Percentiles rank a stretch among this genome's conserved stretches.
These are phyloP conservation scores for Astragalus glycyphyllos DNA, from an alignment of 306 rosid genomes.

Conservation along the genomic window DNA sequence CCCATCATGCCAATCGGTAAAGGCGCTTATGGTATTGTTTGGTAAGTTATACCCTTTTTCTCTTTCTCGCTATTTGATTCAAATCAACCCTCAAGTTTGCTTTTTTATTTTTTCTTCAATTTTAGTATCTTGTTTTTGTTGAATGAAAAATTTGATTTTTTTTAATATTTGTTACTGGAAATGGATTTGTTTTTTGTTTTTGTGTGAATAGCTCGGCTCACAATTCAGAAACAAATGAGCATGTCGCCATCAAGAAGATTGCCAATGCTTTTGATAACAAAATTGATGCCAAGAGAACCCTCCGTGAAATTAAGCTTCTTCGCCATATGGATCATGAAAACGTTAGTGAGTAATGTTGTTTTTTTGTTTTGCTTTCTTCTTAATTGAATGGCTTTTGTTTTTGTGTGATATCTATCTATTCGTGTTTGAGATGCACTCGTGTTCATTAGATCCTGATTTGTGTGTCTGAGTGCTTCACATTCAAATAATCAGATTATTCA, in stretches of 20 bases:
- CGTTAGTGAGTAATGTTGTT: constrained; percentile 58
- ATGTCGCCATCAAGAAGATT: constrained; percentile 93
- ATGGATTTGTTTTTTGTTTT: constrained; percentile 1
- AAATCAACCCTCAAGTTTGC: constrained; percentile 36
- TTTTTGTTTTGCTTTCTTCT: not conserved
- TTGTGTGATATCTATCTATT: constrained; percentile 7
- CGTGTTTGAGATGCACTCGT: constrained; percentile 12
- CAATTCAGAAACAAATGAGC: constrained; percentile 89
- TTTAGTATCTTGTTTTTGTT: not conserved
- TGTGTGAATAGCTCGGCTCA: constrained; percentile 65
- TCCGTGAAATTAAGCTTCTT: constrained; percentile 95
- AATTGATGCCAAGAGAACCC: constrained; percentile 97
- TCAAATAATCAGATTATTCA: not conserved
- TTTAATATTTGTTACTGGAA: constrained; percentile 13
- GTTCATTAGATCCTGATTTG: constrained; percentile 27
- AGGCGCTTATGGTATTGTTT: constrained; percentile 98
- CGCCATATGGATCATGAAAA: constrained; percentile 99
- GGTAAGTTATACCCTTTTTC: constrained; percentile 53
- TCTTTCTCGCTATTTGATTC: not conserved
- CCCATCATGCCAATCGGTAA: constrained; percentile 98
- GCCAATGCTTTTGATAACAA: constrained; percentile 93
- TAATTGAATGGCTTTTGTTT: not conserved
- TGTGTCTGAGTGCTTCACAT: constrained; percentile 12
- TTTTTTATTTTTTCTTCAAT: constrained; percentile 2
- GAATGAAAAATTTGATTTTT: not conserved